Conservation (phyloP, 768 basidiomycete genomes). For the Auriscalpium microsporum region DNA sequence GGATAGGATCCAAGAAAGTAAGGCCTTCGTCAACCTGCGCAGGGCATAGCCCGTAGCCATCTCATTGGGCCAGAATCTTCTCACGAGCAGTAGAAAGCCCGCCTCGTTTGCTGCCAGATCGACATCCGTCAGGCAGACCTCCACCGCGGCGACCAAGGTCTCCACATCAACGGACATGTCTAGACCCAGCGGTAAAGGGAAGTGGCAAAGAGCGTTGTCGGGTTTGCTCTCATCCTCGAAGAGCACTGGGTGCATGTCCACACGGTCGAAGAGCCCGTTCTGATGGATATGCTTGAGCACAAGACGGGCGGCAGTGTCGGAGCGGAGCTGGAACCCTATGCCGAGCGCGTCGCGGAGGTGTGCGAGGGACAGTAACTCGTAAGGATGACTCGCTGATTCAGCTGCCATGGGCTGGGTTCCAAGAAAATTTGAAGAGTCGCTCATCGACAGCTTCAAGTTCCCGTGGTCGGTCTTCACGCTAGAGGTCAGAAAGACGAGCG, state of each 20-base stretch:
- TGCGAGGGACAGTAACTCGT: conserved; percentile 48
- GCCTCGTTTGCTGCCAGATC: conserved; percentile 69
- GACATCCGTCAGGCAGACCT: conserved; percentile 59
- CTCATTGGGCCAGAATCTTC: conserved; percentile 67
- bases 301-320: conserved; percentile 42
- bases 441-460: conserved; percentile 1
- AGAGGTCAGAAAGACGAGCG: conserved; percentile 52
- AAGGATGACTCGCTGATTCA: conserved; percentile 32
- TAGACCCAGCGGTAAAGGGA: conserved; percentile 62
- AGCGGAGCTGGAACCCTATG: conserved; percentile 47
- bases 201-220: conserved; percentile 38
- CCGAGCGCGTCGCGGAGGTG: conserved; percentile 55
- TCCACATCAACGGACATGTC: conserved; percentile 71
- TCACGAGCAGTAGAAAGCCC: conserved; percentile 59
- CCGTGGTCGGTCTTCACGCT: conserved; percentile 36
- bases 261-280: conserved; percentile 50
- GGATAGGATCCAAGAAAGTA: conserved; percentile 63
- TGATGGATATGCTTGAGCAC: conserved; percentile 54
- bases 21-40: conserved; percentile 45
- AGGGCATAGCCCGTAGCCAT: conserved; percentile 66
- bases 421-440: conserved; percentile 36
- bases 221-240: conserved; percentile 28
- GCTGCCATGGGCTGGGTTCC: conserved; percentile 29
- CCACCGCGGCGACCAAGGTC: conserved; percentile 59
- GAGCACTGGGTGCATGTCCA: conserved; percentile 29